Evolutionary conservation across 306 rosid genomes (phyloP).

Genomic region (Trichosanthes truncata): DNA sequence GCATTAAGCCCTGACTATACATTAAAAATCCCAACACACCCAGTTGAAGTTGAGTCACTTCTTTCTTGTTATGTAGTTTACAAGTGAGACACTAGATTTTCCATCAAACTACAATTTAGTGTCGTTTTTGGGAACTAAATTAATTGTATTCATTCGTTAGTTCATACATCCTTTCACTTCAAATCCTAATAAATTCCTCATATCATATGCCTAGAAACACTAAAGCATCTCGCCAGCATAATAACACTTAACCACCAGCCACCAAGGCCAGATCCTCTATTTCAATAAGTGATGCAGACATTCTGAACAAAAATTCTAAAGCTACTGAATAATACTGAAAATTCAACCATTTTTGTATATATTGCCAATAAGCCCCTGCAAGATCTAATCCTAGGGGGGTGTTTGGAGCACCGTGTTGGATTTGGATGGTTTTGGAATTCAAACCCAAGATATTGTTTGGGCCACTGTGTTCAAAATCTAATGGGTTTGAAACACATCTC

Average conservation of each 20-base stretch:
- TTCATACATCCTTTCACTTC: not conserved
- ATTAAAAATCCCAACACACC: no score
- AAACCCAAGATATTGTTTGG: no score
- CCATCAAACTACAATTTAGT: not conserved
- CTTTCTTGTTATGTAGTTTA: not conserved
- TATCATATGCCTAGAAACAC: not conserved
- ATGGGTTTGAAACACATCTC: no score
- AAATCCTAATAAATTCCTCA: not conserved
- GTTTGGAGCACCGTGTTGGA: no score
- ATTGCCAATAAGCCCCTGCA: not conserved
- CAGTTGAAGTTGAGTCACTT: not conserved
- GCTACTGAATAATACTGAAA: not conserved
- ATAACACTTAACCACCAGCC: not conserved
- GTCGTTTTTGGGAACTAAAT: not conserved
- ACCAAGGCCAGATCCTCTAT: not conserved
- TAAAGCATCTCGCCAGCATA: not conserved
- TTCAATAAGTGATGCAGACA: not conserved
- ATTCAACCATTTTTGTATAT: not conserved
- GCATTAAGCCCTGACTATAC: no score
- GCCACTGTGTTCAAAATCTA: no score
- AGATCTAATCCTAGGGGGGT: no score
- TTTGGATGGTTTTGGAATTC: no score
- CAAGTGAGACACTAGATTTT: not conserved
- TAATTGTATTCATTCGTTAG: not conserved
- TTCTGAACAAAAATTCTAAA: not conserved